These are phyloP conservation scores for Thinopyrum elongatum DNA, from an alignment of 176 grass and related monocot genomes.

Conservation along the genomic window DNA sequence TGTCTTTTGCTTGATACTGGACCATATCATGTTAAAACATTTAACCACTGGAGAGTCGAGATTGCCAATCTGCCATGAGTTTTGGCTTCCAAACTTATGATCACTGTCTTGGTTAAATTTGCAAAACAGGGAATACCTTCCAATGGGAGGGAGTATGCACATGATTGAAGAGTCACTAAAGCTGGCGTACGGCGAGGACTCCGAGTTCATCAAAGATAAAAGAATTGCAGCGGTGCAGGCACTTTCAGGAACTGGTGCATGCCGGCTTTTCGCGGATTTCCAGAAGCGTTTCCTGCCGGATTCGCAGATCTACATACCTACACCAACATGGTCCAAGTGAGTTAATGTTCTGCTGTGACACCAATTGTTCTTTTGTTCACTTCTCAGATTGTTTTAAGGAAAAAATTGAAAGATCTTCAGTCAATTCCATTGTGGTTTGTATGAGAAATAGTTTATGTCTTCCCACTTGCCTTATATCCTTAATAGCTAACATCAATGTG, in stretches of 20 bases:
- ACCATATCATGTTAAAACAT: neutral
- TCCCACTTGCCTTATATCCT: slow-evolving; percentile 4
- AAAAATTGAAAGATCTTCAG: neutral
- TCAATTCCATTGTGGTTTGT: neutral
- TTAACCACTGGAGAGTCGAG: neutral
- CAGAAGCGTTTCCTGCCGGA: slow-evolving; percentile 86
- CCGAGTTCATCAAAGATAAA: slow-evolving; percentile 81
- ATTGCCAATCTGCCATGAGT: neutral
- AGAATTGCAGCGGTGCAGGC: slow-evolving; percentile 83
- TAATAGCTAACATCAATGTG: slow-evolving; percentile 25
- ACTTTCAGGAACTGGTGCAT: slow-evolving; percentile 93
- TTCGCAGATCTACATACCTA: slow-evolving; percentile 93
- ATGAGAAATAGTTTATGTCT: neutral
- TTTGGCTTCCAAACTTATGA: neutral
- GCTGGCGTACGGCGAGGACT: slow-evolving; percentile 77
- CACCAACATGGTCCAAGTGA: slow-evolving; percentile 96
- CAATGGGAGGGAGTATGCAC: slow-evolving; percentile 83
- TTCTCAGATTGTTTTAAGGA: neutral
- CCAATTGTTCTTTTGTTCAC: neutral
- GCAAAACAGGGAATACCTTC: slow-evolving; percentile 79
- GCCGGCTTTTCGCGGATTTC: slow-evolving; percentile 91
- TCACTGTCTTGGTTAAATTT: neutral
- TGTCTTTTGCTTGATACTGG: neutral
- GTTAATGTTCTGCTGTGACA: slow-evolving; percentile 11
- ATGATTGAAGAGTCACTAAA: slow-evolving; percentile 91